Evolutionary conservation across 768 basidiomycete species (phyloP).

Genomic region (Mycena alexandri): DNA sequence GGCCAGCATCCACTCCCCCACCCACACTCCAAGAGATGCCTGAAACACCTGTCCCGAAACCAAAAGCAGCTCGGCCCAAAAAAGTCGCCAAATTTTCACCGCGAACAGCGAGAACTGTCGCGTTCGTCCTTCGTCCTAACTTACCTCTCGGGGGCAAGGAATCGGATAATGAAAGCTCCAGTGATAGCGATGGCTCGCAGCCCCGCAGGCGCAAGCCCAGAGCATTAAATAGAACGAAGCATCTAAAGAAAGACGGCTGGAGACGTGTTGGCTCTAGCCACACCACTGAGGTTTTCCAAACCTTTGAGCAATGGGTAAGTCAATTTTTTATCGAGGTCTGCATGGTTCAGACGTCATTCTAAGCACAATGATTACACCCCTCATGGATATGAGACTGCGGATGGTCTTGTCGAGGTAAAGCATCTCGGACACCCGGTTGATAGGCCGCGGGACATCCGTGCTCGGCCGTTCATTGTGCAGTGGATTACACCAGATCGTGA

Average conservation of each 20-base stretch:
- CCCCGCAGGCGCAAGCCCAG: background rate
- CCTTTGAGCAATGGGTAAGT: constrained; percentile 14
- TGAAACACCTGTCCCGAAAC: background rate
- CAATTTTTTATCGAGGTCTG: background rate
- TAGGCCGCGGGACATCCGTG: background rate
- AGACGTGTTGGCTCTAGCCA: background rate
- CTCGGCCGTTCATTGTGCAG: background rate
- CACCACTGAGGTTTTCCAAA: background rate
- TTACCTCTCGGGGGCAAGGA: background rate
- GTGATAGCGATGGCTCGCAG: no score
- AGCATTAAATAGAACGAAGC: background rate
- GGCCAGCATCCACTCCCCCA: background rate
- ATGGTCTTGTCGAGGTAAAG: background rate
- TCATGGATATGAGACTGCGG: background rate
- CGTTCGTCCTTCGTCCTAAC: constrained; percentile 1
- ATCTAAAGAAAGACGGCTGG: constrained; percentile 1
- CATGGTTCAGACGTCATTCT: no score
- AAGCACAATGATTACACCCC: constrained; percentile 9
- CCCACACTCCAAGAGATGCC: constrained; percentile 7
- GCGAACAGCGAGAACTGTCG: background rate
- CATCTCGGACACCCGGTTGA: constrained; percentile 6
- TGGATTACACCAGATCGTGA: constrained; percentile 5
- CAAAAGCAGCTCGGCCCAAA: background rate
- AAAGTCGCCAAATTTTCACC: constrained; percentile 10
- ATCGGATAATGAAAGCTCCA: background rate